A percentile compares a stretch with the other conserved stretches of the same genome.
Evolutionary conservation across 2,329 filamentous ascomycete genomes (phyloP).

Genomic region (Ophiostoma triangulosporum): DNA sequence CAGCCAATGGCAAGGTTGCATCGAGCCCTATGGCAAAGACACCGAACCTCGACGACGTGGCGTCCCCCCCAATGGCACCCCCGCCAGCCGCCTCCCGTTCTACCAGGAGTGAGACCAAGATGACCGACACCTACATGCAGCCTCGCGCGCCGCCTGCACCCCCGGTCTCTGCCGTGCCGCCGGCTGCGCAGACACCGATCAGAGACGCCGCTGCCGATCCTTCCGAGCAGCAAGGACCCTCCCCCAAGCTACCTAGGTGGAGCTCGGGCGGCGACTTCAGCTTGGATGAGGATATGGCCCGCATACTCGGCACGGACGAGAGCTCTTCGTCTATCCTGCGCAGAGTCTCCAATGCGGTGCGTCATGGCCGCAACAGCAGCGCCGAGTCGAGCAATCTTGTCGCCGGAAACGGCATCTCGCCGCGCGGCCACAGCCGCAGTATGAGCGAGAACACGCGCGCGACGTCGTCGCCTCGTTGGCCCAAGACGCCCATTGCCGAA

Average conservation of each 20-base stretch:
- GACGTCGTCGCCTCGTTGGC: slow-evolving; percentile 54
- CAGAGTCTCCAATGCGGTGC: slow-evolving; percentile 83
- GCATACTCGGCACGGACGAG: slow-evolving; percentile 70
- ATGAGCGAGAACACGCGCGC: slow-evolving; percentile 54
- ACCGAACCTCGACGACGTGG: slow-evolving; percentile 5
- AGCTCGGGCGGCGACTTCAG: slow-evolving; percentile 78
- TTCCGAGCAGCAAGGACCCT: slow-evolving; percentile 32
- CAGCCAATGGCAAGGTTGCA: slow-evolving; percentile 21
- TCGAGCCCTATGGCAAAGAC: slow-evolving; percentile 12
- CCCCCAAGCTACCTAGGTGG: slow-evolving; percentile 57
- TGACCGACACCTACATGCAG: slow-evolving; percentile 42
- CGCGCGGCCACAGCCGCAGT: slow-evolving; percentile 40
- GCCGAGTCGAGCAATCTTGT: slow-evolving; percentile 38
- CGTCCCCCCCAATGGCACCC: neutral
- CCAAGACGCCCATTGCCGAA: slow-evolving; percentile 50
- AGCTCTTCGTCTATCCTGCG: slow-evolving; percentile 68
- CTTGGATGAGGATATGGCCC: slow-evolving; percentile 89
- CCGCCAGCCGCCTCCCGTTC: slow-evolving; percentile 15
- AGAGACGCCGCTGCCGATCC: slow-evolving; percentile 33
- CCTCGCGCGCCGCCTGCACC: slow-evolving; percentile 43
- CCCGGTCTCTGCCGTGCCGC: slow-evolving; percentile 32
- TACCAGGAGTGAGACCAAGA: slow-evolving; percentile 26
- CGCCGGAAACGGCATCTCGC: slow-evolving; percentile 18
- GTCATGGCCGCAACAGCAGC: slow-evolving; percentile 82
- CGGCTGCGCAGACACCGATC: slow-evolving; percentile 16